Base-by-base conservation (phyloP, 306 rosid species). In the Quillaja saponaria region DNA sequence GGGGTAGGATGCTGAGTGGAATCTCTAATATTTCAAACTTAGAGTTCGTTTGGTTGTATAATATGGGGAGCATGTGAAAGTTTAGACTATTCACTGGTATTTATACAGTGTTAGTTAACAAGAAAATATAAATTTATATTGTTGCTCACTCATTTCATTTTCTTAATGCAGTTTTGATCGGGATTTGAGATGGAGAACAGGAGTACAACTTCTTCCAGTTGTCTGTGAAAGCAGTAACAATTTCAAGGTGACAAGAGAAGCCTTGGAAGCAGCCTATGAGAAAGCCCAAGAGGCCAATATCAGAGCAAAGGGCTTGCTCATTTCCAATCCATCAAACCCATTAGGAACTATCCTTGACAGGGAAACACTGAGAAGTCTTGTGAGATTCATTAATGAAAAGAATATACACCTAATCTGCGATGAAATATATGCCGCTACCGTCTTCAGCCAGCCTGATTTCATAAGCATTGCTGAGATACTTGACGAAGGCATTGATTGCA, bases 241-340 rank as follows among this genome's bases (percentile, higher is more conserved):
- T 60, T 91, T 91, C 85, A 74, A 68, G 61, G 56, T 88, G 40
- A 88, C 91, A 41, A 76, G 58, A 70, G 31, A 80, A 78, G 90
- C 95, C 7, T 71, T 91, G 48, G 91, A 91, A 72, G 73, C 34
- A 19, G 97, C 91, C 1, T 88, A 59, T 54, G 74, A 76, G 35
- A 79, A 84, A 65, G 91, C 96, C 49, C 67, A 49, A 73, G 31
- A 66, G 16, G 76, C 72, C 3, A 76, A 82, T 73, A 75, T 80
- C 56, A 80, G 68, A 80, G 76, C 86, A 6, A 89, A 86, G 55
- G 96, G 96, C 3, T 46, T 89, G 61, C 80, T 89, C 7, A 86
- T 89, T n/a, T 86, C 90, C 37, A 89, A 84, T 18, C 95, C 95
- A n/a, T 89, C 96, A 37, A 89, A 89, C 74, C 96, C 96, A 9